Evolutionary conservation across 2,329 filamentous ascomycete genomes (phyloP).

Genomic region (Teratosphaeria viscida): DNA sequence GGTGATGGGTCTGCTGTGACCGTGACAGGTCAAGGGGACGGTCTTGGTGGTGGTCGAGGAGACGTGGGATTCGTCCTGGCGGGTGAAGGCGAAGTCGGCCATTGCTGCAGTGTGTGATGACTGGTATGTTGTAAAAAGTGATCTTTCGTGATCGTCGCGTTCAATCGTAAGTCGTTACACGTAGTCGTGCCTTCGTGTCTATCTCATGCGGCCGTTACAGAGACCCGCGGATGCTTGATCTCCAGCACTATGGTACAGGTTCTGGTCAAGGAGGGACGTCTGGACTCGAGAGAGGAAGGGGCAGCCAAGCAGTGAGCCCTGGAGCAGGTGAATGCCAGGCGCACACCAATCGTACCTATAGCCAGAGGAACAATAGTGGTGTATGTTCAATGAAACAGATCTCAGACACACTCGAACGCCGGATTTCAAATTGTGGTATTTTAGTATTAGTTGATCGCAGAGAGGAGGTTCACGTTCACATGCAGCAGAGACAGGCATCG

Average conservation of each 20-base stretch:
- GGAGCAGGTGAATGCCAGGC: neutral
- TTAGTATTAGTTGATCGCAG: neutral
- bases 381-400: neutral
- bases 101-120: constrained; percentile 8
- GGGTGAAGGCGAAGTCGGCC: constrained; percentile 26
- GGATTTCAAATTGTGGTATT: neutral
- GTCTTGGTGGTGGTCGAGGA: constrained; percentile 41
- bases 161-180: constrained; percentile 12
- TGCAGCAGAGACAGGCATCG: neutral
- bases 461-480: neutral
- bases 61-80: constrained; percentile 19
- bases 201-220: neutral
- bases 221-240: neutral
- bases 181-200: neutral
- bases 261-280: neutral
- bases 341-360: neutral
- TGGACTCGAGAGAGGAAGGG: neutral
- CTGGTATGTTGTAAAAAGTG: neutral
- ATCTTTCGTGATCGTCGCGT: neutral
- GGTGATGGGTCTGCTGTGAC: constrained; percentile 83
- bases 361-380: too few species aligned
- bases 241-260: neutral
- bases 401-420: neutral
- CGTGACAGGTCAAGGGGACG: constrained; percentile 86
- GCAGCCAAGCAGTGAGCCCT: neutral